phyloP scores from a whole-genome alignment of 257 asterid species.

The Solanum ossicruentum region DNA sequence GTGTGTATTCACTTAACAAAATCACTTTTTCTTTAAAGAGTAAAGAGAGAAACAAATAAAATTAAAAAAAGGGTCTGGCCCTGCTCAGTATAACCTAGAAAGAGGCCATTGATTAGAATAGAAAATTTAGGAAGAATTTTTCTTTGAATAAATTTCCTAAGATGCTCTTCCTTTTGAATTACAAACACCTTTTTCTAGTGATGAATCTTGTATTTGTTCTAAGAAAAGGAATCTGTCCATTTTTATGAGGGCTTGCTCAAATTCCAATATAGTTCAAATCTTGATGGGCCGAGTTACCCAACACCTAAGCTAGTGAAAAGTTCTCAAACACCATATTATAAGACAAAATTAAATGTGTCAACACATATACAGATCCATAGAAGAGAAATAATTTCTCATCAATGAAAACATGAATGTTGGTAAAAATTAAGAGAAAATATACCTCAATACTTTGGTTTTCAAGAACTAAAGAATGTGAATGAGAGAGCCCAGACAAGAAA shows the following conservation, averaged over 20 bases:
- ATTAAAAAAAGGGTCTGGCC: too few relatives aligned
- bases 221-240: too few relatives aligned
- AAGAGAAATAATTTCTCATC: neutral
- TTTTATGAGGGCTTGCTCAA: neutral
- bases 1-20: too few relatives aligned
- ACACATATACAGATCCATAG: neutral
- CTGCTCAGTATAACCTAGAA: too few relatives aligned
- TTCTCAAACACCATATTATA: neutral
- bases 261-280: neutral
- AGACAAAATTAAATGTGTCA: neutral
- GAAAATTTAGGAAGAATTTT: too few relatives aligned
- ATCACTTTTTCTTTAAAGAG: too few relatives aligned
- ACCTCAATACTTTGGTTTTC: conserved; percentile 58
- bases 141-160: too few relatives aligned
- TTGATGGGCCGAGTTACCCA: neutral
- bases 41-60: too few relatives aligned
- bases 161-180: too few relatives aligned
- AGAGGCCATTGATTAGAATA: too few relatives aligned
- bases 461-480: conserved; percentile 37
- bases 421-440: neutral
- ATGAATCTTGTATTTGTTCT: too few relatives aligned
- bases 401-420: neutral
- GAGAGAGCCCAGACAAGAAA: conserved; percentile 51
- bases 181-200: too few relatives aligned
- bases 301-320: neutral